phyloP scores from a whole-genome alignment of 2,329 filamentous ascomycete genomes.

The Trichoderma sp. region DNA sequence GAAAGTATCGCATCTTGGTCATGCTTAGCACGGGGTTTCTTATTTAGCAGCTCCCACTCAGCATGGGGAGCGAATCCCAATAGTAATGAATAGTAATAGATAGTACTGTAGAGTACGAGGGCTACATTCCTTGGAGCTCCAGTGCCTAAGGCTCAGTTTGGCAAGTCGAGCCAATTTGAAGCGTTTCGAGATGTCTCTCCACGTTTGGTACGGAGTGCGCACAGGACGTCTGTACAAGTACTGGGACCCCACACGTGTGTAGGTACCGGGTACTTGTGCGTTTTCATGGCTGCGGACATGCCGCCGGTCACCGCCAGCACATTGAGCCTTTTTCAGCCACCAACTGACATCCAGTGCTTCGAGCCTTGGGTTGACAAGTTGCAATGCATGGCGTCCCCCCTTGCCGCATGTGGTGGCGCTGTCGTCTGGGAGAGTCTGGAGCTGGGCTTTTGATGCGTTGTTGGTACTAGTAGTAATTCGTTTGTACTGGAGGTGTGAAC shows the following conservation, averaged over 20 bases:
- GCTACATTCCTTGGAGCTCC: background rate
- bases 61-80: background rate
- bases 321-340: background rate
- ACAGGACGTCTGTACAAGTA: background rate
- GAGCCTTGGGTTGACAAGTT: background rate
- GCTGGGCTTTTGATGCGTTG: background rate
- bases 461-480: too few relatives aligned
- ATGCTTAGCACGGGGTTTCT: background rate
- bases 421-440: background rate
- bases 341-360: background rate
- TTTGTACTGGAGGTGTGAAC: background rate
- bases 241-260: background rate
- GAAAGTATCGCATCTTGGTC: background rate
- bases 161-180: background rate
- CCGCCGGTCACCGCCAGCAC: background rate
- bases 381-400: background rate
- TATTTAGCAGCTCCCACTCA: background rate
- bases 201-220: background rate
- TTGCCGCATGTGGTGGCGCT: background rate
- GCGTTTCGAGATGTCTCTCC: slow-evolving; percentile 8
- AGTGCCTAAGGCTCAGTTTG: background rate
- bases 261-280: background rate
- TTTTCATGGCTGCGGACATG: background rate
- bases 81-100: too few relatives aligned
- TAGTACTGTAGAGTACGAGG: too few relatives aligned